Evolutionary conservation across 306 rosid species (phyloP).

Genomic region (Biancaea sappan): DNA sequence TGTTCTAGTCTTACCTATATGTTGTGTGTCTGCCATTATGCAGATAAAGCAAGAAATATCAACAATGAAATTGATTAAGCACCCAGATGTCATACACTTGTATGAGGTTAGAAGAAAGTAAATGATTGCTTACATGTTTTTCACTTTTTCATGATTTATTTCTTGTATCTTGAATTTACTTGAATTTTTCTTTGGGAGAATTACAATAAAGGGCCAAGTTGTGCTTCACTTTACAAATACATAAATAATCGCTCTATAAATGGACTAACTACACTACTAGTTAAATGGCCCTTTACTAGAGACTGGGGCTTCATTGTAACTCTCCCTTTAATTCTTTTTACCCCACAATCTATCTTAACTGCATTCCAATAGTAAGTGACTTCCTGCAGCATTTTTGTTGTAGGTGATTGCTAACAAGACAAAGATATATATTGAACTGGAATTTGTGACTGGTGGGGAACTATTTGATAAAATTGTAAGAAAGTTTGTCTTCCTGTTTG

Average conservation of each 20-base stretch:
- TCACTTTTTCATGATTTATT: not conserved
- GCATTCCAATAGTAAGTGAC: slow-evolving; percentile 25
- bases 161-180: not conserved
- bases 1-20: not conserved
- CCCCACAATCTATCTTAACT: not conserved
- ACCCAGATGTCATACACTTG: slow-evolving; percentile 76
- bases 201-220: not conserved
- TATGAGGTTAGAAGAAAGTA: slow-evolving; percentile 56
- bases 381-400: slow-evolving; percentile 33
- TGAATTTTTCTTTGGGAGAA: slow-evolving; percentile 7
- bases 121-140: slow-evolving; percentile 3
- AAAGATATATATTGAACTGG: slow-evolving; percentile 72
- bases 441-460: slow-evolving; percentile 73
- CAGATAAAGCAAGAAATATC: slow-evolving; percentile 82
- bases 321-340: not conserved
- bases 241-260: not conserved
- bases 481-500: slow-evolving; percentile 15
- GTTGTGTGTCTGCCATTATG: slow-evolving; percentile 17
- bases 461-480: slow-evolving; percentile 81
- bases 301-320: not conserved
- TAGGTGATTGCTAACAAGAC: slow-evolving; percentile 93
- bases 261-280: not conserved
- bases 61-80: slow-evolving; percentile 68
- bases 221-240: not conserved
- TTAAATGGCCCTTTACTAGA: not conserved